Percentiles rank a stretch among this genome's conserved stretches.
Evolutionary conservation across 768 basidiomycete genomes (phyloP).

Genomic region (Postia placenta): DNA sequence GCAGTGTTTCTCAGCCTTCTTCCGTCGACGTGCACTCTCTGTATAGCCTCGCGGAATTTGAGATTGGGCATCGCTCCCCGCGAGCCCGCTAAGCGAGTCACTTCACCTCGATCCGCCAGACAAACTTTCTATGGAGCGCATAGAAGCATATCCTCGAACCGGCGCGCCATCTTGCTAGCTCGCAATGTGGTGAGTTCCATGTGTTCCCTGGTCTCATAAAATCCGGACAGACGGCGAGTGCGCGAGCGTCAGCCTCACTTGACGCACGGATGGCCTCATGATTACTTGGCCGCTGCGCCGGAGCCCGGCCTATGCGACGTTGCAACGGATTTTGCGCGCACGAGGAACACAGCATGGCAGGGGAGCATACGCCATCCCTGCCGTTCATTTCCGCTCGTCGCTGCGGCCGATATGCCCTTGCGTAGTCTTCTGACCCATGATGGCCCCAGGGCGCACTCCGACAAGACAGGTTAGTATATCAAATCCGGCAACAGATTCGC

Average conservation of each 20-base stretch:
- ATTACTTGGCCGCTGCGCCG: not conserved
- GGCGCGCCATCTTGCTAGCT: not conserved
- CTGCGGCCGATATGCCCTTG: not conserved
- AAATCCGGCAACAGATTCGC: not conserved
- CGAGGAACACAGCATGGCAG: slow-evolving; percentile 2
- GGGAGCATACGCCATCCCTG: not conserved
- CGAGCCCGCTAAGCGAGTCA: not conserved
- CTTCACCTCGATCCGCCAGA: not conserved
- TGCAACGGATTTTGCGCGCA: not conserved
- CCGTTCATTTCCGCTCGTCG: slow-evolving; percentile 1
- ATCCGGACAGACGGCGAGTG: not conserved
- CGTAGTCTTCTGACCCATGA: slow-evolving; percentile 1
- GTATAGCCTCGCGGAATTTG: not conserved
- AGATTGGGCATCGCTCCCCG: not conserved
- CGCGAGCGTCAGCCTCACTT: not conserved
- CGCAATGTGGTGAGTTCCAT: slow-evolving; percentile 1
- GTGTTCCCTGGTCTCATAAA: not conserved
- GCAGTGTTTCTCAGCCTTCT: not conserved
- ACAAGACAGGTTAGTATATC: too few relatives aligned
- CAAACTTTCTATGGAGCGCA: not conserved
- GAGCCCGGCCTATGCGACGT: not conserved
- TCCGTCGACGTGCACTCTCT: not conserved
- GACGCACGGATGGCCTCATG: not conserved
- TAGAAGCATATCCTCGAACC: not conserved
- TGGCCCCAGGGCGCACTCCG: not conserved